Percentiles rank a stretch among this genome's conserved stretches.
Evolutionary conservation across 1,139 yeast species (phyloP).

Genomic region (Yamadazyma jaroonii): DNA sequence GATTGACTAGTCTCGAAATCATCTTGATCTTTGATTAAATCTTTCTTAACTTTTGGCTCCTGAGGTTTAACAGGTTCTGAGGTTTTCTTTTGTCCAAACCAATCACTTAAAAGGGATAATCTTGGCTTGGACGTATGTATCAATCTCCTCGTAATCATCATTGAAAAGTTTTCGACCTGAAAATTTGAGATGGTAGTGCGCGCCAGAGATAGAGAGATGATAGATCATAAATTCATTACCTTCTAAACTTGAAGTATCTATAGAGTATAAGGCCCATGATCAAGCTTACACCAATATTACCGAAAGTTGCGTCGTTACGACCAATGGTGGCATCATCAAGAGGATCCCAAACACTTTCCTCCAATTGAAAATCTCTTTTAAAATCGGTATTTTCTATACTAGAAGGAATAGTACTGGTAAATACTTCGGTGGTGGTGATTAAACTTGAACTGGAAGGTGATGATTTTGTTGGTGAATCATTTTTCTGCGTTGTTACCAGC

Average conservation of each 20-base stretch:
- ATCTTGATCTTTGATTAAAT: conserved; percentile 41
- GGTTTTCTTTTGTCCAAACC: conserved; percentile 18
- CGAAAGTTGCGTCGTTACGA: neutral
- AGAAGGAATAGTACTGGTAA: conserved; percentile 4
- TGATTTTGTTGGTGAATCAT: neutral
- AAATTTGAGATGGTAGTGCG: neutral
- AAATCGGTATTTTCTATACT: conserved; percentile 6
- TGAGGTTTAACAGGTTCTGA: conserved; percentile 5
- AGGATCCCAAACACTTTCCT: neutral
- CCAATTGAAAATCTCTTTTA: neutral
- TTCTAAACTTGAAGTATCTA: conserved; percentile 3
- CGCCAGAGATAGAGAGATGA: neutral
- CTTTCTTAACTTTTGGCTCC: conserved; percentile 21
- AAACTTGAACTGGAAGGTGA: neutral
- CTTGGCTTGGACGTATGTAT: conserved; percentile 12
- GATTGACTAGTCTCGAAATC: conserved; percentile 32
- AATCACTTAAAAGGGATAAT: conserved; percentile 19
- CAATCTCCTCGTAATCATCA: conserved; percentile 9
- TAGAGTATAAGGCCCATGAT: conserved; percentile 1
- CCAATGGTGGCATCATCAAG: neutral
- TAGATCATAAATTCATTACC: conserved; percentile 4
- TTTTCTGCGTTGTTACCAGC: conserved; percentile 17
- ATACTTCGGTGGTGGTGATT: conserved; percentile 1
- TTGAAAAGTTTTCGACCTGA: conserved; percentile 4
- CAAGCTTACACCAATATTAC: conserved; percentile 1